Conservation (phyloP, 2,329 filamentous ascomycete genomes). For the Botrytis sinoallii region DNA sequence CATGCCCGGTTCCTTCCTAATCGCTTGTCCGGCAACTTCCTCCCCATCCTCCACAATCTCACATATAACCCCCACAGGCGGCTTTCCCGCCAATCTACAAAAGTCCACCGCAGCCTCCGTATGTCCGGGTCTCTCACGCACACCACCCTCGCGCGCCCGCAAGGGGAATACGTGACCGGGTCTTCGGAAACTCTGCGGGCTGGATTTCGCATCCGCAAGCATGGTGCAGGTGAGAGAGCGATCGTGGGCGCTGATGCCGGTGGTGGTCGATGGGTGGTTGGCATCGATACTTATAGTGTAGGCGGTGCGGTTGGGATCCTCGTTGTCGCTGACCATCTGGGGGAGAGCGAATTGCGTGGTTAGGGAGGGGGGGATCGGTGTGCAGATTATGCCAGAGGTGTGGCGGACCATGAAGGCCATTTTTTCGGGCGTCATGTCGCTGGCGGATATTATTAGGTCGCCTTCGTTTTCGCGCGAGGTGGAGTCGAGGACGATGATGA, state of each 20-base stretch:
- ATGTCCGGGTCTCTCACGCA: slow-evolving; percentile 76
- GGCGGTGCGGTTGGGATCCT: slow-evolving; percentile 87
- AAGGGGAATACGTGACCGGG: slow-evolving; percentile 91
- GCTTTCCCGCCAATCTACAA: slow-evolving; percentile 78
- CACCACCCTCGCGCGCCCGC: slow-evolving; percentile 73
- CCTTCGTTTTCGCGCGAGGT: slow-evolving; percentile 95
- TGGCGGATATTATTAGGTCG: slow-evolving; percentile 91
- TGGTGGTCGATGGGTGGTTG: slow-evolving; percentile 68
- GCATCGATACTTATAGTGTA: slow-evolving; percentile 91
- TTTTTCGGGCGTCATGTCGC: slow-evolving; percentile 79
- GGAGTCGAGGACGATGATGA: slow-evolving; percentile 93
- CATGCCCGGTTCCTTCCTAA: slow-evolving; percentile 74
- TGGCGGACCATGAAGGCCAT: slow-evolving; percentile 96
- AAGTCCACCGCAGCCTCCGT: slow-evolving; percentile 94
- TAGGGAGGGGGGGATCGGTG: slow-evolving; percentile 69
- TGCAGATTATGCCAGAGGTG: slow-evolving; percentile 88
- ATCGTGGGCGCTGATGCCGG: slow-evolving; percentile 88
- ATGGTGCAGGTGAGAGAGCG: slow-evolving; percentile 75
- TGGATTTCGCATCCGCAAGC: slow-evolving; percentile 64
- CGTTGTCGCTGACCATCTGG: slow-evolving; percentile 73
- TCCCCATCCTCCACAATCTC: slow-evolving; percentile 86
- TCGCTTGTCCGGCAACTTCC: slow-evolving; percentile 64
- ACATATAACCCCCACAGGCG: slow-evolving; percentile 76
- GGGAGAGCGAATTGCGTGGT: slow-evolving; percentile 73
- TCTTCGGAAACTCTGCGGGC: slow-evolving; percentile 62